Percentiles rank a stretch among this genome's conserved stretches.
Evolutionary conservation across 2,329 filamentous ascomycete species (phyloP).

Genomic region (Fusarium praegraminearum): DNA sequence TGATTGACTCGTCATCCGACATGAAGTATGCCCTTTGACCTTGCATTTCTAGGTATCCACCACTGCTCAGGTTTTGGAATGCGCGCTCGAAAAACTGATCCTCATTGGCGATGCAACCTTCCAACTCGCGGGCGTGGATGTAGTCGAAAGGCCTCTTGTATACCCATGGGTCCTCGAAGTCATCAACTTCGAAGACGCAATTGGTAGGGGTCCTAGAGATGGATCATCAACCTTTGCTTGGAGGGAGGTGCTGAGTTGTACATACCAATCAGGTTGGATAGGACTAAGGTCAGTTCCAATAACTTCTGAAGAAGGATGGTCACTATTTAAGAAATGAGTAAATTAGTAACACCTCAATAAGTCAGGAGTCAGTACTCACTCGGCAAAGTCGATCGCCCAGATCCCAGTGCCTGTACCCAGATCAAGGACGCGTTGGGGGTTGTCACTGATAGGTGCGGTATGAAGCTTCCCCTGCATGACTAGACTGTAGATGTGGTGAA

Average conservation of each 20-base stretch:
- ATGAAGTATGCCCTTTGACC: constrained; percentile 20
- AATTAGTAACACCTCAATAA: fast-evolving
- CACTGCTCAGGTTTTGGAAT: constrained; percentile 22
- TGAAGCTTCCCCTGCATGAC: constrained; percentile 22
- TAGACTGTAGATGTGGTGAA: constrained; percentile 34
- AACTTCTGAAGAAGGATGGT: constrained; percentile 33
- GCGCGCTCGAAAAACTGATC: constrained; percentile 24
- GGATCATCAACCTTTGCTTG: fast-evolving
- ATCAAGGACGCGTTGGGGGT: constrained; percentile 27
- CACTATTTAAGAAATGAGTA: background rate
- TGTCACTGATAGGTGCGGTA: constrained; percentile 19
- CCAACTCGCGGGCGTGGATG: constrained; percentile 36
- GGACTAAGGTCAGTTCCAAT: constrained; percentile 38
- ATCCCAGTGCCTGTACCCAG: constrained; percentile 33
- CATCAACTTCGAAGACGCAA: constrained; percentile 33
- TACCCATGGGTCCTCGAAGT: constrained; percentile 34
- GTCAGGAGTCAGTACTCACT: background rate
- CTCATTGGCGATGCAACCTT: constrained; percentile 34
- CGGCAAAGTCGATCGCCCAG: constrained; percentile 39
- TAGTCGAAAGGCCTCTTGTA: constrained; percentile 35
- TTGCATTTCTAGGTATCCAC: constrained; percentile 31
- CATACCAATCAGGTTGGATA: constrained; percentile 36
- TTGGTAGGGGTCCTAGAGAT: constrained; percentile 18
- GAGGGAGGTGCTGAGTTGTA: fast-evolving
- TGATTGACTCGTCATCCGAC: constrained; percentile 33